These are phyloP conservation scores for Amanita exitialis DNA, from an alignment of 768 basidiomycete genomes.

Conservation along the genomic window DNA sequence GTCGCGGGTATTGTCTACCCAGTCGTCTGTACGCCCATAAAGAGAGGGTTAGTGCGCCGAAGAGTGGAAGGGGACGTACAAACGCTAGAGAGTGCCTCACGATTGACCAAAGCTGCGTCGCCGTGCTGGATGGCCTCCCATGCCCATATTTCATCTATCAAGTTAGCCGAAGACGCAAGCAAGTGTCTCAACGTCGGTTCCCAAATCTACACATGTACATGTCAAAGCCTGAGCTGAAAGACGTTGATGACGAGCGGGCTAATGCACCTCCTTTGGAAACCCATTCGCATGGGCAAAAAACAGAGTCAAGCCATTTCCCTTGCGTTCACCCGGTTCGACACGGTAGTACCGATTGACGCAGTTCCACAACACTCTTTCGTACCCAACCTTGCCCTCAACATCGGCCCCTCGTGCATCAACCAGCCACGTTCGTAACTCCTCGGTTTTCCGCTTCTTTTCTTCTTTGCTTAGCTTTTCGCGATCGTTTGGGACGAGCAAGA, in stretches of 20 bases:
- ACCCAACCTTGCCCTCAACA: conserved; percentile 21
- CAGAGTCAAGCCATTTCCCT: conserved; percentile 40
- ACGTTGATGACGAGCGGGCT: not conserved
- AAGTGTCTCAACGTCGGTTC: conserved; percentile 55
- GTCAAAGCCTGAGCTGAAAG: not conserved
- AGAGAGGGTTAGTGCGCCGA: not conserved
- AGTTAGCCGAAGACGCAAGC: conserved; percentile 27
- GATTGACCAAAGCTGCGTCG: conserved; percentile 72
- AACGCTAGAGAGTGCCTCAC: conserved; percentile 38
- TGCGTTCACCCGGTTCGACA: conserved; percentile 15
- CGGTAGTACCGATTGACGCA: conserved; percentile 63
- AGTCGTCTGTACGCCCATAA: conserved; percentile 42
- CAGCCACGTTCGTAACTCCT: conserved; percentile 16
- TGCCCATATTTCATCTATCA: conserved; percentile 65
- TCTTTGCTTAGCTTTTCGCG: conserved; percentile 22
- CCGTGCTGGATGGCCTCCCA: conserved; percentile 84
- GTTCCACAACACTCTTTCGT: conserved; percentile 49
- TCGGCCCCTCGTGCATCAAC: conserved; percentile 19
- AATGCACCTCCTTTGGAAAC: conserved; percentile 72
- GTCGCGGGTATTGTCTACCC: conserved; percentile 72
- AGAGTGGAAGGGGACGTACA: conserved; percentile 29
- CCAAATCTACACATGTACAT: conserved; percentile 48
- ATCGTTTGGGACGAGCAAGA: not conserved
- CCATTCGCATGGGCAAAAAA: conserved; percentile 82
- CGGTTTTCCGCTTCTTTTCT: conserved; percentile 19